Base-by-base conservation (phyloP, 306 rosid genomes). In the Lupinus albus region DNA sequence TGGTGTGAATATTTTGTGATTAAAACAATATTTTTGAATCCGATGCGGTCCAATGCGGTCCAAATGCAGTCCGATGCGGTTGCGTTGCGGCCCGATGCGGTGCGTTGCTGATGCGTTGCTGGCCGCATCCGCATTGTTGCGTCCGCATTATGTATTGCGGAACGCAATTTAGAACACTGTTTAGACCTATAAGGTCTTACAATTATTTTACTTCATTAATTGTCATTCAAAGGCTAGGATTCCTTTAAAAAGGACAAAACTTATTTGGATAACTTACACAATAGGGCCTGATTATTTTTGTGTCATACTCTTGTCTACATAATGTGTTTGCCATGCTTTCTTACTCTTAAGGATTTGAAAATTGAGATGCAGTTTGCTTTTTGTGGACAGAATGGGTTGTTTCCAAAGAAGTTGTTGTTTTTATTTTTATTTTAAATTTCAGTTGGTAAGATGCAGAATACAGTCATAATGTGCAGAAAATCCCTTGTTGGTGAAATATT, bases 161-260 rank as follows among this genome's bases (percentile, higher is more conserved):
- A n/a, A n/a, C n/a, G n/a, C n/a, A n/a, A n/a, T n/a, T n/a, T n/a
- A n/a, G n/a, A n/a, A n/a, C n/a, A n/a, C n/a, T n/a, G n/a, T n/a
- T n/a, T n/a, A n/a, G n/a, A n/a, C n/a, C n/a, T n/a, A n/a, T n/a
- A n/a, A n/a, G 54, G 13, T 41, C 5, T n/a, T 8, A 20, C 60
- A 47, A 63, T 61, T 50, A 36, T 47, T 63, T 36, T 80, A 18
- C 82, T 45, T 82, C 67, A 48, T 71, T 52, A 45, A 25, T 60
- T 72, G 51, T 50, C 51, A 55, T 33, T 48, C 61, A 57, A 49
- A 25, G 66, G 51, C 17, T 12, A 44, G 67, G 55, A 58, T 59
- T 32, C 44, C 11, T 58, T 25, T 55, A 38, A 66, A 66, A 48
- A 50, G 14, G 10, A 16, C 42, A 54, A 50, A 36, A 42, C n/a